These are phyloP conservation scores for Paecilomyces niveus DNA, from an alignment of 2,329 filamentous ascomycete genomes.

Conservation along the genomic window DNA sequence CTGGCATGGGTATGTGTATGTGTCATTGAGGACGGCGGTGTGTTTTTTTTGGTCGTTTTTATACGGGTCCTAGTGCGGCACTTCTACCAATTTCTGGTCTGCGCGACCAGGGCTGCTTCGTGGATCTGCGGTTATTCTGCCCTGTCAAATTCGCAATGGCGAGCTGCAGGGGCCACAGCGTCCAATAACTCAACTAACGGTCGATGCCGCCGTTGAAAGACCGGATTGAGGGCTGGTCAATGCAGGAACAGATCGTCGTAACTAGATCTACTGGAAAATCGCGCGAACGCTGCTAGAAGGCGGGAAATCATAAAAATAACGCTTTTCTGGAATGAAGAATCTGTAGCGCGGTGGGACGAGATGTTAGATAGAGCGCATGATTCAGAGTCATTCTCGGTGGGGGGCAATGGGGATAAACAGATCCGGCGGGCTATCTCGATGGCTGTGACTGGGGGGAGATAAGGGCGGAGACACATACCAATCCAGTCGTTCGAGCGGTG, in stretches of 20 bases:
- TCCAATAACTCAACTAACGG: background rate
- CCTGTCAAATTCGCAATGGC: background rate
- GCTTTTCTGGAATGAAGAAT: background rate
- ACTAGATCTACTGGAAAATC: background rate
- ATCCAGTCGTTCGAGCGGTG: background rate
- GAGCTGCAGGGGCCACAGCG: background rate
- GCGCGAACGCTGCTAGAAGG: background rate
- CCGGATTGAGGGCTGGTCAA: background rate
- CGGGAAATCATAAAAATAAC: background rate
- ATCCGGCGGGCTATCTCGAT: background rate
- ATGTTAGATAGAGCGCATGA: background rate
- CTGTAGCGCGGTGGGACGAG: background rate
- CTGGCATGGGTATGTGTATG: constrained; percentile 22
- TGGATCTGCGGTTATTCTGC: background rate
- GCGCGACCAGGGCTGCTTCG: background rate
- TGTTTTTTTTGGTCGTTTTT: constrained; percentile 7
- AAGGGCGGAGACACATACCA: constrained; percentile 1
- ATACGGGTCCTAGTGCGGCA: background rate
- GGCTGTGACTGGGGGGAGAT: background rate
- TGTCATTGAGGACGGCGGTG: constrained; percentile 33
- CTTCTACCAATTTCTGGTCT: background rate
- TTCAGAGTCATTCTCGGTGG: background rate
- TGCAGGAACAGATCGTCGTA: background rate
- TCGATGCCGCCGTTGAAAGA: background rate
- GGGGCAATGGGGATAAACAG: background rate